Conservation (phyloP, 176 grass and related monocot species). For the Cenchrus fungigraminus region DNA sequence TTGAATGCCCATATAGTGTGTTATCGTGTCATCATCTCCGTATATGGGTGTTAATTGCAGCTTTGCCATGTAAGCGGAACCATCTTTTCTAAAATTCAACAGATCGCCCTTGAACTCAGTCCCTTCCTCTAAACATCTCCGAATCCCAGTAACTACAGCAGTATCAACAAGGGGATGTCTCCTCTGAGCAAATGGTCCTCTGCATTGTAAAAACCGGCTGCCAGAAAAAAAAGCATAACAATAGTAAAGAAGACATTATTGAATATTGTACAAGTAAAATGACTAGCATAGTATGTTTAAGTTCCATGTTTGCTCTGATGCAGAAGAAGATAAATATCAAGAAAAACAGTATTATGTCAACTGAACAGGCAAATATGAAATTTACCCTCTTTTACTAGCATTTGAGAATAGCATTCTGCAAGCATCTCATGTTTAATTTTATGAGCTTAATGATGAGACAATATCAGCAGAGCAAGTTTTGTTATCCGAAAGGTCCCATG, state of each 20-base stretch:
- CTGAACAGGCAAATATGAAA: slow-evolving; percentile 16
- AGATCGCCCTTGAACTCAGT: slow-evolving; percentile 79
- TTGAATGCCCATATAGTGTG: slow-evolving; percentile 94
- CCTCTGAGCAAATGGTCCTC: slow-evolving; percentile 81
- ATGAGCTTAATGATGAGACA: not conserved
- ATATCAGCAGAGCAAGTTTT: slow-evolving; percentile 5
- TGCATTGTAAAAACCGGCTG: slow-evolving; percentile 95
- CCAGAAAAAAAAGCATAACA: slow-evolving; percentile 2
- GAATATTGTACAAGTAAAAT: slow-evolving; percentile 14
- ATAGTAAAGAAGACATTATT: slow-evolving; percentile 6
- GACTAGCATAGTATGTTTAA: slow-evolving; percentile 1
- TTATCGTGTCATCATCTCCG: slow-evolving; percentile 75
- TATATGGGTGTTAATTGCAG: slow-evolving; percentile 81
- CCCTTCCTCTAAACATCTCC: slow-evolving; percentile 75
- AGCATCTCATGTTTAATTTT: not conserved
- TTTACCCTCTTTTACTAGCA: not conserved
- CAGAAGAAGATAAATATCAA: not conserved
- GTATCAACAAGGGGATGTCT: slow-evolving; percentile 90
- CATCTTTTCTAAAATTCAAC: slow-evolving; percentile 94
- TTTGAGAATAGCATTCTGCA: not conserved
- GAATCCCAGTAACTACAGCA: slow-evolving; percentile 72
- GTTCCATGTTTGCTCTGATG: slow-evolving; percentile 5
- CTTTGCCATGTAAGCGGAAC: slow-evolving; percentile 76
- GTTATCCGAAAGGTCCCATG: not conserved
- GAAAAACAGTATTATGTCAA: not conserved